Percentiles rank a stretch among this genome's conserved stretches.
phyloP scores from a whole-genome alignment of 1,284 basidiomycete species.

The Rhodotorula mucilaginosa region DNA sequence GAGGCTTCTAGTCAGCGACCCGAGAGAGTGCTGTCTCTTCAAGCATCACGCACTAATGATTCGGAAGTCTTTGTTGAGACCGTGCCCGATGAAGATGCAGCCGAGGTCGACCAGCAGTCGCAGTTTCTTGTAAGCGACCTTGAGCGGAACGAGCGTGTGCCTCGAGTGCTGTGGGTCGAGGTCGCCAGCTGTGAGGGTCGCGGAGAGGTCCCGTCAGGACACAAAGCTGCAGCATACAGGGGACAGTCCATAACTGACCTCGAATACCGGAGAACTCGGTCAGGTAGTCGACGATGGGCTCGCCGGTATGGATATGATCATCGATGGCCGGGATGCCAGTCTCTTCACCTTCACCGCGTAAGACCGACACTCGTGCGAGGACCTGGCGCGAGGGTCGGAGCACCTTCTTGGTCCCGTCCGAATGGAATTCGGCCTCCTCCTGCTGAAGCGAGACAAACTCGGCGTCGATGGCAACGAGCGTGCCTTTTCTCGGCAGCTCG shows the following conservation, averaged over 20 bases:
- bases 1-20: neutral
- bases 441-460: slow-evolving; percentile 97
- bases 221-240: neutral
- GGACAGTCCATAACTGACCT: slow-evolving; percentile 56
- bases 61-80: slow-evolving; percentile 97
- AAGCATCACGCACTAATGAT: slow-evolving; percentile 77
- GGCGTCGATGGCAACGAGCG: slow-evolving; percentile 89
- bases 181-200: slow-evolving; percentile 72
- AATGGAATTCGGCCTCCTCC: slow-evolving; percentile 93
- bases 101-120: slow-evolving; percentile 88
- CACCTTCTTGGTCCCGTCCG: slow-evolving; percentile 90
- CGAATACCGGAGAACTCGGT: slow-evolving; percentile 96
- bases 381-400: slow-evolving; percentile 86
- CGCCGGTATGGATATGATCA: slow-evolving; percentile 94
- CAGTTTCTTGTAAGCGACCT: slow-evolving; percentile 97
- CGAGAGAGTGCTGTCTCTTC: neutral
- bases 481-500: slow-evolving; percentile 83
- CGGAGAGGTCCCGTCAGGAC: neutral
- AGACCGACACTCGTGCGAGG: slow-evolving; percentile 88
- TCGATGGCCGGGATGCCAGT: slow-evolving; percentile 92
- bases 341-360: slow-evolving; percentile 76
- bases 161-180: slow-evolving; percentile 78
- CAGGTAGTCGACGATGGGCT: slow-evolving; percentile 90
- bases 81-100: slow-evolving; percentile 96
- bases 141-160: slow-evolving; percentile 88